These are phyloP conservation scores for Polysphondylium violaceum DNA, from an alignment of 78 protist genomes.

Conservation along the genomic window DNA sequence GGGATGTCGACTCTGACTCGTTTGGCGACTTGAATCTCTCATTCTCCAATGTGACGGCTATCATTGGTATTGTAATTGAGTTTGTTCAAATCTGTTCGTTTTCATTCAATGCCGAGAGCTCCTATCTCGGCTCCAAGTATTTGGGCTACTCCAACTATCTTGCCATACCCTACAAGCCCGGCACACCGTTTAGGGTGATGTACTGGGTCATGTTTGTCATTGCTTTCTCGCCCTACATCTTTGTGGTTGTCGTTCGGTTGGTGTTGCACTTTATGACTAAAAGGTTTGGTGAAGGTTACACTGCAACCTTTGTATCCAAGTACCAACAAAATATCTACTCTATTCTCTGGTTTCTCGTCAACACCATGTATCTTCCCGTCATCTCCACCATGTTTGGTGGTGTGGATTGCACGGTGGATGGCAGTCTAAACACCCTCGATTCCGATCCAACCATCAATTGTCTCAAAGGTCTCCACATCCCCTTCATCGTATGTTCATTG, in stretches of 20 bases:
- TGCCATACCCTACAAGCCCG: constrained; percentile 29
- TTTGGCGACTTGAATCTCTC: constrained; percentile 25
- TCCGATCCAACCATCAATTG: constrained; percentile 16
- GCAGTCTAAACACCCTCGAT: constrained; percentile 14
- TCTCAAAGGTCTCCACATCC: constrained; percentile 37
- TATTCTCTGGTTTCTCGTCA: constrained; percentile 62
- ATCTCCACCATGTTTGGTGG: constrained; percentile 74
- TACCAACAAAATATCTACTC: constrained; percentile 62
- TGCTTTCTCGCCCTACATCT: constrained; percentile 73
- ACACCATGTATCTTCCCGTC: constrained; percentile 72
- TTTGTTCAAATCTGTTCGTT: constrained; percentile 65
- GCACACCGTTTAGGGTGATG: constrained; percentile 29
- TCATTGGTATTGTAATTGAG: constrained; percentile 62
- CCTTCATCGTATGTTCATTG: constrained; percentile 54
- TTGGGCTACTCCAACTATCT: constrained; percentile 30
- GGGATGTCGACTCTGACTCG: no score
- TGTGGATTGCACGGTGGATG: constrained; percentile 40
- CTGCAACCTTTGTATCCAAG: constrained; percentile 28
- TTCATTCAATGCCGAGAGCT: constrained; percentile 2
- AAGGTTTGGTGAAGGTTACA: constrained; percentile 45
- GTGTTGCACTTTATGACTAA: constrained; percentile 48
- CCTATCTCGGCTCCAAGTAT: constrained; percentile 21
- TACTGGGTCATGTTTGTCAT: constrained; percentile 68
- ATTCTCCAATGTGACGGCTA: constrained; percentile 40
- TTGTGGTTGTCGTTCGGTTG: constrained; percentile 46